Conservation (phyloP, 306 rosid genomes). For the Calophaca sinica region DNA sequence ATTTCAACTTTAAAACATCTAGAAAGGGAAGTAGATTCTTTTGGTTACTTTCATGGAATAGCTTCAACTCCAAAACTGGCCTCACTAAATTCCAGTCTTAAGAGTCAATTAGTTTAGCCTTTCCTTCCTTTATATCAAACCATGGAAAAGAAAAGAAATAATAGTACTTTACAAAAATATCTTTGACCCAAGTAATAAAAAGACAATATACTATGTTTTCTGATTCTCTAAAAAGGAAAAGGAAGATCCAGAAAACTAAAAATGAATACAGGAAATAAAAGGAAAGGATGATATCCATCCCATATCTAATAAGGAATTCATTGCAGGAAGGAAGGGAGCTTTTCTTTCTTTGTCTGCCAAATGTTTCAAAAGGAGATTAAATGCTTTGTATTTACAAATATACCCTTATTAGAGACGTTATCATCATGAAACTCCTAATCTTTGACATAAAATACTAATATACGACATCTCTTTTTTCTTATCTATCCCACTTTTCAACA, state of each 20-base stretch:
- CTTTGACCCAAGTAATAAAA: not conserved
- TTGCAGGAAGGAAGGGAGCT: constrained; percentile 35
- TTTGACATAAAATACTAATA: constrained; percentile 1
- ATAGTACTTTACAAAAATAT: not conserved
- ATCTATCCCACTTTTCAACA: constrained; percentile 33
- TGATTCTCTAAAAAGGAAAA: constrained; percentile 19
- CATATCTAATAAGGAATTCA: constrained; percentile 24
- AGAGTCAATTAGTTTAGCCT: constrained; percentile 29
- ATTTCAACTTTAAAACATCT: constrained; percentile 25
- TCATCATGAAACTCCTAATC: constrained; percentile 31
- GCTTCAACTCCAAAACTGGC: constrained; percentile 34
- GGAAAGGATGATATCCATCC: constrained; percentile 28
- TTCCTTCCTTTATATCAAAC: constrained; percentile 11
- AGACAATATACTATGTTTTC: not conserved
- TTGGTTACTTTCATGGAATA: constrained; percentile 25
- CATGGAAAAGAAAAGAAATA: constrained; percentile 7
- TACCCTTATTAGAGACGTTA: constrained; percentile 8
- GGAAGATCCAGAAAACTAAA: constrained; percentile 16
- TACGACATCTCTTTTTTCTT: not conserved
- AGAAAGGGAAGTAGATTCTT: constrained; percentile 6
- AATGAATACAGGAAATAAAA: constrained; percentile 26
- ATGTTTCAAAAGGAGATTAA: constrained; percentile 25
- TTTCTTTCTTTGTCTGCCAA: constrained; percentile 14
- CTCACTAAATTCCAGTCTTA: constrained; percentile 19
- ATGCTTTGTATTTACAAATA: not conserved